Conservation (phyloP, 371 early-diverging fungal genomes). For the Blastocladiella emersonii region DNA sequence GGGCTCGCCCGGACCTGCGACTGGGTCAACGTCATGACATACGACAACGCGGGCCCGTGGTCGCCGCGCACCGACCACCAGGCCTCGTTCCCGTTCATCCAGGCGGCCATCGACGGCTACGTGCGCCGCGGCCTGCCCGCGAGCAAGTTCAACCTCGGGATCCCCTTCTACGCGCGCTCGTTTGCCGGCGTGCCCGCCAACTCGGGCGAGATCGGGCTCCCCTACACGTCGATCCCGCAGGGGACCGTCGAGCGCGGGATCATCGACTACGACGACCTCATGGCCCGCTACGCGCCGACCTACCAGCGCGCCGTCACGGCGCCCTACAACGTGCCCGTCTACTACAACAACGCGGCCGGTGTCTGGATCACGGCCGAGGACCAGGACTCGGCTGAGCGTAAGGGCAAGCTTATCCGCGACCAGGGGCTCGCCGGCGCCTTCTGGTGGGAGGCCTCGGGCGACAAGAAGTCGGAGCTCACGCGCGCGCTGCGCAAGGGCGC, state of each 20-base stretch:
- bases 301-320: constrained; percentile 1
- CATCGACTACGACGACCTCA: constrained; percentile 8
- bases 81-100: constrained; percentile 1
- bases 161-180: constrained; percentile 5
- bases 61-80: constrained; percentile 3
- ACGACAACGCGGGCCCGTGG: constrained; percentile 8
- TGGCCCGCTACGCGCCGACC: background rate
- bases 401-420: background rate
- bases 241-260: constrained; percentile 4
- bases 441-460: background rate
- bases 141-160: background rate
- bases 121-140: background rate
- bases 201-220: too few species aligned
- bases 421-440: constrained; percentile 2
- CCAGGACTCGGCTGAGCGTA: background rate
- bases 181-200: constrained; percentile 5
- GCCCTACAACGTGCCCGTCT: background rate
- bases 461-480: background rate
- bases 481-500: background rate
- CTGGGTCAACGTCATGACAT: constrained; percentile 9
- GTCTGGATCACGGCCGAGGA: constrained; percentile 5
- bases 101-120: constrained; percentile 1
- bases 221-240: too few species aligned
- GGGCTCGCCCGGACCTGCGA: background rate
- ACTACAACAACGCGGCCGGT: background rate